Evolutionary conservation across 2,329 filamentous ascomycete species (phyloP), one percentile per base, ranked within the genome.

Genomic region (Ophiostoma angusticollis): DNA sequence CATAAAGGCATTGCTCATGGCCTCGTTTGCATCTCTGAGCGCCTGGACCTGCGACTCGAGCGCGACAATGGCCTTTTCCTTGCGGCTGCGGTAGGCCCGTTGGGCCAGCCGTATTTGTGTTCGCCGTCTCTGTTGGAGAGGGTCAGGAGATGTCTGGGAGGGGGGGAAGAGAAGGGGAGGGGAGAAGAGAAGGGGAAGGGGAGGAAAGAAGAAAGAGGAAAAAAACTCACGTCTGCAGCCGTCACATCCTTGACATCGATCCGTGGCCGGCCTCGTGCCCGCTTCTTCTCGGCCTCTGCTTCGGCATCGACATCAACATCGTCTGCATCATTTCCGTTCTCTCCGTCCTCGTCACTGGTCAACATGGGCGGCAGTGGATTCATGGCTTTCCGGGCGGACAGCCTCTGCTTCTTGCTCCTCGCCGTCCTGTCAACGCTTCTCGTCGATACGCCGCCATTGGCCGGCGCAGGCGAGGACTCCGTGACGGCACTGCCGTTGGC

Each of bases 51-150:
- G 70, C 39, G 73, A 69, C 53, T 85, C 79, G 9, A 93, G 66
- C 1, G 73, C 74, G 21, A 74, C 70, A 40, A 93, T 89, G 5
- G 82, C 81, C 17, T 72, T 79, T 53, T 93, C 86, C 58, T 93
- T 93, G 37, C 86, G 78, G 51, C 81, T 75, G 13, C 86, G 75
- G 53, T 93, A 93, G 1, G 84, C 84, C 47, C 85, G 68, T 56
- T 93, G 86, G 2, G 86, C 86, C 39, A 89, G 70, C 18, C 86
- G 78, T 46, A 94, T 91, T 55, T 94, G 86, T 5, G 84, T 89
- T 39, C 86, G 74, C 37, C 86, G 80, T 45, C 84, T 79, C 81
- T 59, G 41, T 28, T 5, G 83, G 29, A 27, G 18, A 29, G 21
- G 34, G 44, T 32, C 17, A 45, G 45, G n/a, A n/a, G 23, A 27